These are phyloP conservation scores for Casaregolazyma suthepensis DNA, from an alignment of 1,139 yeast species.

Conservation along the genomic window DNA sequence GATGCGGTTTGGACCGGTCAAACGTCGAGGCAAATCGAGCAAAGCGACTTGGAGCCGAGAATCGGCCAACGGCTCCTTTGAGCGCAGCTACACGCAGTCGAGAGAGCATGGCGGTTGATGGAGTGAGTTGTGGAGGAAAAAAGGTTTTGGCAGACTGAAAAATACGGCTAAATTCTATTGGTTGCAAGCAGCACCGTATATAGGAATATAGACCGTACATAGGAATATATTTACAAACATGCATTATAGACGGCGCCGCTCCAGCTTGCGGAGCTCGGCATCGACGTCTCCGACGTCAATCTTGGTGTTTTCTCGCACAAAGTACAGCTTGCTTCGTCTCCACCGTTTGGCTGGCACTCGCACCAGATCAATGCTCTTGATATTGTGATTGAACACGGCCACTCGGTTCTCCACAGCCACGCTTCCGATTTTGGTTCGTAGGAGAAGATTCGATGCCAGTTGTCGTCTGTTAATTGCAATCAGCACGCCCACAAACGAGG, in stretches of 20 bases:
- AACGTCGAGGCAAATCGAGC: conserved; percentile 23
- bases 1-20: conserved; percentile 67
- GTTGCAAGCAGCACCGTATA: neutral
- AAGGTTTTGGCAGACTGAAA: conserved; percentile 1
- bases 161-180: neutral
- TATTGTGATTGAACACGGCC: conserved; percentile 71
- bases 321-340: conserved; percentile 76
- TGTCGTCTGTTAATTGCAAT: conserved; percentile 67
- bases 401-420: conserved; percentile 77
- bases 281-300: conserved; percentile 80
- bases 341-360: conserved; percentile 66
- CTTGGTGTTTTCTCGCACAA: conserved; percentile 68
- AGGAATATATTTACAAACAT: neutral
- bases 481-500: conserved; percentile 70
- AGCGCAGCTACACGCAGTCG: conserved; percentile 9
- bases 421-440: conserved; percentile 73
- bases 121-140: conserved; percentile 1
- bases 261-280: conserved; percentile 29
- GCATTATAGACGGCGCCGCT: conserved; percentile 19
- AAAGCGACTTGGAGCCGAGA: neutral
- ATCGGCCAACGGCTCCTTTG: conserved; percentile 4
- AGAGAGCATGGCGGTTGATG: conserved; percentile 4
- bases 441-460: conserved; percentile 61
- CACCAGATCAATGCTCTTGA: conserved; percentile 67
- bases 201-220: neutral